Evolutionary conservation across 202 grass and related monocot species (phyloP).

Genomic region (Carex sylvatica): DNA sequence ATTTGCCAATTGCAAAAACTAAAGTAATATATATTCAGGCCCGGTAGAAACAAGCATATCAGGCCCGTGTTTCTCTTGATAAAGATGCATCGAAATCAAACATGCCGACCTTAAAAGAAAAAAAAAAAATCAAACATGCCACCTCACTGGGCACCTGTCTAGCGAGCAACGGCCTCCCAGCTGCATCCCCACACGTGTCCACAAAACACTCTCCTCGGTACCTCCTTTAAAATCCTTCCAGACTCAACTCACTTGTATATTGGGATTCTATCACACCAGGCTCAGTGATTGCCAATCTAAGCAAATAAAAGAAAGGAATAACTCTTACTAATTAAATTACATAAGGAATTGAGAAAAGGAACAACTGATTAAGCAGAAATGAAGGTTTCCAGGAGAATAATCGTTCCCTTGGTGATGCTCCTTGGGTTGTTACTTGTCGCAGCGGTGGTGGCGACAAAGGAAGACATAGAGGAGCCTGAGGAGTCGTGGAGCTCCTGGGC

Average conservation of each 20-base stretch:
- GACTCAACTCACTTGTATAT: conserved; percentile 9
- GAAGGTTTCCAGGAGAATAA: conserved; percentile 36
- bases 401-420: conserved; percentile 33
- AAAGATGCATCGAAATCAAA: conserved; percentile 2
- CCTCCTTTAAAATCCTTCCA: background rate
- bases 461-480: conserved; percentile 14
- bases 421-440: conserved; percentile 18
- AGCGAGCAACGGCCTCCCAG: background rate
- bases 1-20: too few species aligned
- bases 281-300: background rate
- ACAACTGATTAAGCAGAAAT: conserved; percentile 11
- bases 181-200: background rate
- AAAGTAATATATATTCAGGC: too few species aligned
- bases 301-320: background rate
- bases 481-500: conserved; percentile 61
- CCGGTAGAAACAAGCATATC: background rate
- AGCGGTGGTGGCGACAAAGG: conserved; percentile 18
- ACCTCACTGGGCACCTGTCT: conserved; percentile 10
- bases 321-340: too few species aligned
- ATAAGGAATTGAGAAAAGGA: background rate
- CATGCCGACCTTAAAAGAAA: background rate
- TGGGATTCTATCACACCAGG: background rate
- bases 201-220: background rate
- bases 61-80: background rate
- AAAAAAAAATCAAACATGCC: background rate